Base-by-base conservation (phyloP, 371 early-diverging fungal genomes). In the Mortierella sp. region DNA sequence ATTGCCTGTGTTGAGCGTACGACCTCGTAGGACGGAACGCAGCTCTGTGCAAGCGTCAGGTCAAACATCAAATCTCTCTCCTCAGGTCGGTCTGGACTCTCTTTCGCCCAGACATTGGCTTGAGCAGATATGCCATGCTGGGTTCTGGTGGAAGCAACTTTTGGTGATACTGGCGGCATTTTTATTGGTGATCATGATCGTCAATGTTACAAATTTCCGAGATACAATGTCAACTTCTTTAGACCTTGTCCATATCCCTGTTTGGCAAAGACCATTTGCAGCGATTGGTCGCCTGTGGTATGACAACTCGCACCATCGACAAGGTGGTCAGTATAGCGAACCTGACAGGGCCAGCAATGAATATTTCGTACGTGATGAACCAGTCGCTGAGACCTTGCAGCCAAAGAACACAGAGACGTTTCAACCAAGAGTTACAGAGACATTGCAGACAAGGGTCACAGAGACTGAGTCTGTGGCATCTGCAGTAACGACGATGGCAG, bases 131-230 rank as follows among this genome's bases (percentile, higher is more conserved):
- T 11, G 38, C 61, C 57, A 43, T 15, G 16, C 45, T 41, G 61
- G 66, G 13, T 63, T 67, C 63, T 75, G 75, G 81, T 69, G 76
- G 72, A 74, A 66, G 48, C 69, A 48, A 36, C 58, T 72, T n/a
- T 58, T 75, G 66, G 65, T 63, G 16, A 38, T 50, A 6, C 4
- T 80, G 9, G 74, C 50, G n/a, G 68, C 76, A 1, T 16, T 65
- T 9, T 33, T 47, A 4, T 36, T 80, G 62, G 69, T 75, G 28
- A 52, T 75, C 21, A 63, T 75, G 69, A 69, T 80, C 11, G 60
- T 67, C 69, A 80, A 80, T 32, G 72, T 64, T n/a, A 72, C 75
- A 22, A 65, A 72, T 9, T 80, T 80, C 59, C 74, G 71, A 52
- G 75, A 80, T 40, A 74, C 74, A 1, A 28, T 67, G 24, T 63